A percentile compares a stretch with the other conserved stretches of the same genome.
These are phyloP conservation scores for Phytopythium ostracodes DNA, from an alignment of 352 stramenopile species.

Conservation along the genomic window DNA sequence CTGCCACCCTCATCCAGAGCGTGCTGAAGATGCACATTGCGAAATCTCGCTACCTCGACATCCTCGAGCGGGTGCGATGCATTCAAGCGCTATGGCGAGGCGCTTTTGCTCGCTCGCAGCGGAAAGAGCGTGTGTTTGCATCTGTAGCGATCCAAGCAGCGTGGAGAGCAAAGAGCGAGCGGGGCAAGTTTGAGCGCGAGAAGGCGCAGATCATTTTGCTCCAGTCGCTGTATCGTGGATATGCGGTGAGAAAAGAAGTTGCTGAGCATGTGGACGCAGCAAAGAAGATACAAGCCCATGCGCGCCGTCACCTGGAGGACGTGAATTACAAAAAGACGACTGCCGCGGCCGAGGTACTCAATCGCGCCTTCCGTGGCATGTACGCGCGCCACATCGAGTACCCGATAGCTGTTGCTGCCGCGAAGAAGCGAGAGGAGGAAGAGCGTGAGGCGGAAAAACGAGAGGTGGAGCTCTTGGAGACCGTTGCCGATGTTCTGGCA, in stretches of 20 bases:
- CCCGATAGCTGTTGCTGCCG: slow-evolving; percentile 1
- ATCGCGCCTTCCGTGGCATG: slow-evolving; percentile 32
- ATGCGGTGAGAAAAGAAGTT: slow-evolving; percentile 12
- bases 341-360: slow-evolving; percentile 20
- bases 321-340: slow-evolving; percentile 13
- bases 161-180: slow-evolving; percentile 24
- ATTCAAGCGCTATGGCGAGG: slow-evolving; percentile 30
- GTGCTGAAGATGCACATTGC: slow-evolving; percentile 17
- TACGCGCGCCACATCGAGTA: slow-evolving; percentile 8
- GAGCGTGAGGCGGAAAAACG: not conserved
- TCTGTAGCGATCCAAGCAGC: slow-evolving; percentile 27
- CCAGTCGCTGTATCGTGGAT: slow-evolving; percentile 23
- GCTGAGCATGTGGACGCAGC: slow-evolving; percentile 15
- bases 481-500: not conserved
- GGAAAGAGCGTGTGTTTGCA: slow-evolving; percentile 9
- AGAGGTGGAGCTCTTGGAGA: not conserved
- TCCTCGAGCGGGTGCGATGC: slow-evolving; percentile 13
- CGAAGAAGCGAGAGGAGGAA: not conserved
- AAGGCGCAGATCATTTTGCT: slow-evolving; percentile 27
- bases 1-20: slow-evolving; percentile 25
- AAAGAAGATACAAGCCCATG: slow-evolving; percentile 25
- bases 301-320: slow-evolving; percentile 16
- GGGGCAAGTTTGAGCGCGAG: slow-evolving; percentile 23
- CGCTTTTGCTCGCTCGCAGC: slow-evolving; percentile 11
- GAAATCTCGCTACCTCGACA: slow-evolving; percentile 18